phyloP scores from a whole-genome alignment of 2,329 filamentous ascomycete genomes.

The Fusarium palustre region DNA sequence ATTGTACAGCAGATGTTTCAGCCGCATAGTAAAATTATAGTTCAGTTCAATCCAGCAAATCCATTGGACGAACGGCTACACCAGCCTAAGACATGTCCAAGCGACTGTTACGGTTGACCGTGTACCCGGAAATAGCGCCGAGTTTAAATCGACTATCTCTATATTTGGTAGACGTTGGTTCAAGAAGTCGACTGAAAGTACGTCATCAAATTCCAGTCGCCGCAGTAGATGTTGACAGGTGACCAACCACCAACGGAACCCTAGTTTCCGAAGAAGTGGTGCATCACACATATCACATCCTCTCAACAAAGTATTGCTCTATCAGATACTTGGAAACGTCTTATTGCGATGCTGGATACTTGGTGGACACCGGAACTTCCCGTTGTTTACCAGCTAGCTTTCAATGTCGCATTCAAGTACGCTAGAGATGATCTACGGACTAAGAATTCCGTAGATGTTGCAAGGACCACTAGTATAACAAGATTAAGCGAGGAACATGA shows the following conservation, averaged over 20 bases:
- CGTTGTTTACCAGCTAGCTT: background rate
- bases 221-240: background rate
- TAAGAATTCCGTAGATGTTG: too few relatives aligned
- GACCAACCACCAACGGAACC: background rate
- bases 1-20: background rate
- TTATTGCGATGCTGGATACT: background rate
- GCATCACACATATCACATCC: background rate
- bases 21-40: background rate
- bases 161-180: background rate
- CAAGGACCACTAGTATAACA: background rate
- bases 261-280: background rate
- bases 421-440: background rate
- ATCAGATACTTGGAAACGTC: background rate
- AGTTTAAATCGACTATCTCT: background rate
- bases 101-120: too few relatives aligned
- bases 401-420: background rate
- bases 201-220: background rate
- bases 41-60: background rate
- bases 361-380: background rate
- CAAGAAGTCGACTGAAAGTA: background rate
- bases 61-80: background rate
- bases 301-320: too few relatives aligned
- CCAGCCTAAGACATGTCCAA: background rate
- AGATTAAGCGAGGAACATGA: rapidly evolving
- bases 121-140: background rate